Conservation (phyloP, 2,329 filamentous ascomycete species). For the Ramichloridium luteum region DNA sequence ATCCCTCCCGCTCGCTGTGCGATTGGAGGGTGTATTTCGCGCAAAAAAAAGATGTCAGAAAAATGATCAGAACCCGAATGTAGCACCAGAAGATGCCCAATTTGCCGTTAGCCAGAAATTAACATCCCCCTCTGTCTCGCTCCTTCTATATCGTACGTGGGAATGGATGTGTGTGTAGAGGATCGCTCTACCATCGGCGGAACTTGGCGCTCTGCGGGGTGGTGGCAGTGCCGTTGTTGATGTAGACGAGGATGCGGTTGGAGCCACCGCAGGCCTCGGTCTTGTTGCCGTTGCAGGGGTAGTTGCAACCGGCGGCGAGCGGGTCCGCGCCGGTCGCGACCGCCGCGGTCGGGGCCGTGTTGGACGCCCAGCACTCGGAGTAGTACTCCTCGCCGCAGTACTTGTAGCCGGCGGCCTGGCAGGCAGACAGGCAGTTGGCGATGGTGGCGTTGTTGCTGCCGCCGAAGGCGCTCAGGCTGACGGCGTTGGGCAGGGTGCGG, state of each 20-base stretch:
- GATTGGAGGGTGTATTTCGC: too few relatives aligned
- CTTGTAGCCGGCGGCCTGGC: constrained; percentile 11
- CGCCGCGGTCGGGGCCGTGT: constrained; percentile 8
- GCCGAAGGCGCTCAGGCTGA: constrained; percentile 13
- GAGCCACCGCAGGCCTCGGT: constrained; percentile 23
- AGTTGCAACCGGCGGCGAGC: constrained; percentile 17
- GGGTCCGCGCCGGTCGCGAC: constrained; percentile 7
- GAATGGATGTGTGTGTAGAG: too few relatives aligned
- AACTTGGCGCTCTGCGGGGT: too few relatives aligned
- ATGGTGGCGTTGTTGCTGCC: constrained; percentile 17
- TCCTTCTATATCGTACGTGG: too few relatives aligned
- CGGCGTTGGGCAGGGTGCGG: constrained; percentile 11
- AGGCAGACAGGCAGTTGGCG: constrained; percentile 19
- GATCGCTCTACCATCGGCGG: too few relatives aligned
- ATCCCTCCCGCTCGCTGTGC: too few relatives aligned
- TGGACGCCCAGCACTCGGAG: constrained; percentile 17
- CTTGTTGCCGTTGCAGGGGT: constrained; percentile 19
- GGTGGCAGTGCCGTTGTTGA: constrained; percentile 15
- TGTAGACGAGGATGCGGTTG: constrained; percentile 17
- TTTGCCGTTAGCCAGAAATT: too few relatives aligned
- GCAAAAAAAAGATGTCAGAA: too few relatives aligned
- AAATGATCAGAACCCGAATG: too few relatives aligned
- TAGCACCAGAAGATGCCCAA: too few relatives aligned
- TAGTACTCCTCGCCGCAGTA: constrained; percentile 22
- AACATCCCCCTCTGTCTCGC: too few relatives aligned